Evolutionary conservation across 1,139 yeast genomes (phyloP).

Genomic region (Debaryomyces nepalensis): DNA sequence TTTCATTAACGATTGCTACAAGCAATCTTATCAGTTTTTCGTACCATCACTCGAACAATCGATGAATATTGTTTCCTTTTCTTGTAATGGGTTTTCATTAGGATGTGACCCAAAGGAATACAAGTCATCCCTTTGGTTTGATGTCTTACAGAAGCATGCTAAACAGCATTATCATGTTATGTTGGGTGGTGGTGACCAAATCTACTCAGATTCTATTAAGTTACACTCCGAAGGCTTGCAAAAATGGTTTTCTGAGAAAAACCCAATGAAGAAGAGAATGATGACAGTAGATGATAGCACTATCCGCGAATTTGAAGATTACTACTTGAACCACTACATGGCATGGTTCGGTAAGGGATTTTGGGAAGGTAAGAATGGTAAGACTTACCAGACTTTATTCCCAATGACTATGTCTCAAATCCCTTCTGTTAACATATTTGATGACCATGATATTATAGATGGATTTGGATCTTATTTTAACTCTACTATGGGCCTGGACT

Average conservation of each 20-base stretch:
- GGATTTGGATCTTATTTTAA: constrained; percentile 91
- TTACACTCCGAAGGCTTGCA: constrained; percentile 56
- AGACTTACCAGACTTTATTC: constrained; percentile 66
- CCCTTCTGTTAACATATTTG: constrained; percentile 83
- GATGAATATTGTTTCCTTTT: constrained; percentile 80
- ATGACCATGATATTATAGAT: constrained; percentile 93
- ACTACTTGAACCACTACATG: constrained; percentile 73
- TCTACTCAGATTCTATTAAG: constrained; percentile 84
- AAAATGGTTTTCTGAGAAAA: constrained; percentile 65
- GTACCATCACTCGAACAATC: constrained; percentile 62
- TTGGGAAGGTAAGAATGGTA: constrained; percentile 73
- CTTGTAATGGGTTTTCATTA: constrained; percentile 93
- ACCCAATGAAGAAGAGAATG: constrained; percentile 47
- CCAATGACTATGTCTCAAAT: constrained; percentile 81
- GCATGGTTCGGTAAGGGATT: constrained; percentile 90
- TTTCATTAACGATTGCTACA: constrained; percentile 49
- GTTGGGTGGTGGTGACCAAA: constrained; percentile 98
- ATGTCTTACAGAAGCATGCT: constrained; percentile 71
- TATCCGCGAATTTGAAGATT: constrained; percentile 58
- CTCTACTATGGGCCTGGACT: constrained; percentile 68
- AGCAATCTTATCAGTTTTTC: constrained; percentile 53
- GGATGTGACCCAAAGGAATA: constrained; percentile 68
- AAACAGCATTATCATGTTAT: constrained; percentile 80
- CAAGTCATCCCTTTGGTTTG: constrained; percentile 83
- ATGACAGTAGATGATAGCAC: constrained; percentile 52